Evolutionary conservation across 2,329 filamentous ascomycete species (phyloP).

Genomic region (Tolypocladium pustulatum): DNA sequence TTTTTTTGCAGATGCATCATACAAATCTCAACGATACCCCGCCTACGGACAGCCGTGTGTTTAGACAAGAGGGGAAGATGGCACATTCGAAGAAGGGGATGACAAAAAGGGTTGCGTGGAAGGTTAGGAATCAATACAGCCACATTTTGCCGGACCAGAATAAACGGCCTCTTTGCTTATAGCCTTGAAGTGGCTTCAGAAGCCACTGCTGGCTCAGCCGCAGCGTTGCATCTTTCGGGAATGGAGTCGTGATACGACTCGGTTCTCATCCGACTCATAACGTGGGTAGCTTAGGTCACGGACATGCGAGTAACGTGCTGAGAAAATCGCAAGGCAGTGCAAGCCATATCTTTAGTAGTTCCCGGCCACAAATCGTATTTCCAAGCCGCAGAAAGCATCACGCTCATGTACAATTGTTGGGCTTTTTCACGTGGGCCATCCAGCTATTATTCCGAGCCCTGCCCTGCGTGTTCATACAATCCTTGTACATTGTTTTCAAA

Average conservation of each 20-base stretch:
- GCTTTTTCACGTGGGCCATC: neutral
- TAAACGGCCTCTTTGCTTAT: neutral
- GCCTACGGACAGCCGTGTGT: constrained; percentile 11
- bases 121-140: neutral
- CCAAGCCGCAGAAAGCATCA: neutral
- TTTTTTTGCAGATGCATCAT: constrained; percentile 21
- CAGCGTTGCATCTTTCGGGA: neutral
- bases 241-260: neutral
- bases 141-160: neutral
- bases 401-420: neutral
- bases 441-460: neutral
- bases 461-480: neutral
- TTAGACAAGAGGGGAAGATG: constrained; percentile 6
- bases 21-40: constrained; percentile 30
- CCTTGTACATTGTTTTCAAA: neutral
- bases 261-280: neutral
- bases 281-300: neutral
- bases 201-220: neutral
- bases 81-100: neutral
- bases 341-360: neutral
- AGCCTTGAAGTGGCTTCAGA: neutral
- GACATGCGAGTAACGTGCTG: too few relatives aligned
- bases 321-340: neutral
- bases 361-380: neutral
- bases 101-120: neutral